A percentile compares a stretch with the other conserved stretches of the same genome.
phyloP scores from a whole-genome alignment of 257 asterid species.

The Dorcoceras hygrometricum region DNA sequence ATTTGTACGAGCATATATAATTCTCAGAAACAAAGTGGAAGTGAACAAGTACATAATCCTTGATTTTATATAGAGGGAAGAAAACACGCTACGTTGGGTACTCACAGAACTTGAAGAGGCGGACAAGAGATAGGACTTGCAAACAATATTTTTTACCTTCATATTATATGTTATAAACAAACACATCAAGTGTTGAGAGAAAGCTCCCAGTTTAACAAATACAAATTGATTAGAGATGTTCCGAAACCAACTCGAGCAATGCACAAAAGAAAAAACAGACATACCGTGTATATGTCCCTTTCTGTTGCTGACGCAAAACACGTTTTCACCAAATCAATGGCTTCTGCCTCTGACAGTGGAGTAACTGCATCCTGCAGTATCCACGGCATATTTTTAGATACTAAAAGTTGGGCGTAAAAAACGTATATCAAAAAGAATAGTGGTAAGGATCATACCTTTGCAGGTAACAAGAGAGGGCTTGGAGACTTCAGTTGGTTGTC shows the following conservation, averaged over 20 bases:
- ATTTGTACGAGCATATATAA: no score
- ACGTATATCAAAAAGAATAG: neutral
- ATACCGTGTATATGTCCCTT: constrained; percentile 75
- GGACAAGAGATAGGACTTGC: neutral
- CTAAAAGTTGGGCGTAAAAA: no score
- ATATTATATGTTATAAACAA: no score
- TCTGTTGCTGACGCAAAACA: constrained; percentile 82
- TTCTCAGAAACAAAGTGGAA: neutral
- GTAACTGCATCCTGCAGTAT: constrained; percentile 58
- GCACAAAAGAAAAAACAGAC: constrained; percentile 20
- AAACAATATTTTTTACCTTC: neutral
- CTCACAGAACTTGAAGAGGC: neutral
- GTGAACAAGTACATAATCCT: no score
- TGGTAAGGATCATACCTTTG: constrained; percentile 32
- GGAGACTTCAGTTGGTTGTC: constrained; percentile 79
- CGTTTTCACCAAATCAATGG: constrained; percentile 81
- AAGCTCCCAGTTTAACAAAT: neutral
- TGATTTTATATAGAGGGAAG: neutral
- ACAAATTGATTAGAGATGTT: no score
- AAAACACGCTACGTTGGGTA: neutral
- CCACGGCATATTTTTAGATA: constrained; percentile 8
- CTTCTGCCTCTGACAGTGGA: constrained; percentile 78
- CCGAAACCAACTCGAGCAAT: neutral
- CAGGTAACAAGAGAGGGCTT: constrained; percentile 56
- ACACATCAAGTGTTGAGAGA: neutral